phyloP scores from a whole-genome alignment of 2,329 filamentous ascomycete species.

The Epicoccum nigrum region DNA sequence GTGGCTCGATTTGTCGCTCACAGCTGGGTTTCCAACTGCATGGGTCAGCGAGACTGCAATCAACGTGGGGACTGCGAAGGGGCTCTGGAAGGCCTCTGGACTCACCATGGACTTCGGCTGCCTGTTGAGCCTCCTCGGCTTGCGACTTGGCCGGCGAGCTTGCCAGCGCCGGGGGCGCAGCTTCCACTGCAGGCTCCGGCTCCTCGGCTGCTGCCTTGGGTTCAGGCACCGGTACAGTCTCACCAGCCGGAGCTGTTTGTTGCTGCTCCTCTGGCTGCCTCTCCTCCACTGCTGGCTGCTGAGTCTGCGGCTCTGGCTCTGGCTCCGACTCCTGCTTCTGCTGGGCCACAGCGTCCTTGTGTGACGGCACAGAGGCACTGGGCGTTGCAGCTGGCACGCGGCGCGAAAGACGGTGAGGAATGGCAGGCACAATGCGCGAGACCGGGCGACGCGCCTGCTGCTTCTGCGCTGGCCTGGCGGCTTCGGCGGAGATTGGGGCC shows the following conservation, averaged over 20 bases:
- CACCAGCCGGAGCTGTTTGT: constrained; percentile 12
- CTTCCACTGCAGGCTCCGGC: constrained; percentile 15
- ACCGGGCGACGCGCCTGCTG: constrained; percentile 34
- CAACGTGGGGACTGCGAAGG: background rate
- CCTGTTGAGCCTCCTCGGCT: constrained; percentile 22
- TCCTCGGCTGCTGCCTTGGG: constrained; percentile 30
- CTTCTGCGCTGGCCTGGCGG: constrained; percentile 32
- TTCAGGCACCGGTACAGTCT: constrained; percentile 38
- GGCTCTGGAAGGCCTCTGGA: constrained; percentile 1
- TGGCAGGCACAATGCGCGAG: constrained; percentile 47
- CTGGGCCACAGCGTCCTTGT: constrained; percentile 24
- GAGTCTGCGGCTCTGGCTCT: constrained; percentile 13
- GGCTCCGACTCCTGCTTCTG: constrained; percentile 8
- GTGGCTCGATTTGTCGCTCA: constrained; percentile 12
- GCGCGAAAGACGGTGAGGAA: constrained; percentile 45
- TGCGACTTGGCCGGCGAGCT: constrained; percentile 25
- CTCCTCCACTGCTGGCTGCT: constrained; percentile 18
- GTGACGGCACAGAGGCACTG: constrained; percentile 37
- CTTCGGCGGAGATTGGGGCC: constrained; percentile 35
- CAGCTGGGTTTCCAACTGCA: constrained; percentile 3
- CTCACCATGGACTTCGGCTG: constrained; percentile 29
- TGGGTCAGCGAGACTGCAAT: background rate
- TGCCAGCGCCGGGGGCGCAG: constrained; percentile 15
- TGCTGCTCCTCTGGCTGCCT: constrained; percentile 22
- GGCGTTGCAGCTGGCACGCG: constrained; percentile 32